phyloP scores from a whole-genome alignment of 2,329 filamentous ascomycete genomes.

The Cadophora gregata region DNA sequence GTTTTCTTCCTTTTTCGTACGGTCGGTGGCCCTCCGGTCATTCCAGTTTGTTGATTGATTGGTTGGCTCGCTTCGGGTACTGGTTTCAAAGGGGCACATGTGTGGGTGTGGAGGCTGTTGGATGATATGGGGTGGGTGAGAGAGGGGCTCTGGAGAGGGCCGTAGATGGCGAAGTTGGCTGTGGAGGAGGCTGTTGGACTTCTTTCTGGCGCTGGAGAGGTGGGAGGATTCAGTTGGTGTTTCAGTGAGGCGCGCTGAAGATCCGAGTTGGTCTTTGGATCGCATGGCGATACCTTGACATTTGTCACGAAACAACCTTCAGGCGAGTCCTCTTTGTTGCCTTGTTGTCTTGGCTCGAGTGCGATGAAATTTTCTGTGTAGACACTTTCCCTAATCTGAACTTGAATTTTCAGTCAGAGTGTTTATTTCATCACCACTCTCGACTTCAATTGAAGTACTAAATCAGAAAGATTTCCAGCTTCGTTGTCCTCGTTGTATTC shows the following conservation, averaged over 20 bases:
- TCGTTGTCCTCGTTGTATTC: not conserved
- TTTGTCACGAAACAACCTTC: not conserved
- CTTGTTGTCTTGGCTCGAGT: not conserved
- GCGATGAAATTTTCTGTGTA: too few relatives aligned
- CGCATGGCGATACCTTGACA: not conserved
- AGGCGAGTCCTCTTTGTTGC: not conserved
- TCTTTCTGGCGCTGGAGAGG: not conserved
- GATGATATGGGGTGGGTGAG: not conserved
- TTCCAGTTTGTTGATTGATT: not conserved
- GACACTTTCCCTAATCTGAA: too few relatives aligned
- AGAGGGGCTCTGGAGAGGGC: not conserved
- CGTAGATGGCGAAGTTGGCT: not conserved
- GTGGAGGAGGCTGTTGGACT: not conserved
- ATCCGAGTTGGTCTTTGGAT: not conserved
- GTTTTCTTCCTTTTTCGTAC: not conserved
- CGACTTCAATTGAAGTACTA: not conserved
- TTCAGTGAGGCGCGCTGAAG: not conserved
- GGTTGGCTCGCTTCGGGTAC: not conserved
- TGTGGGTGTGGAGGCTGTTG: not conserved
- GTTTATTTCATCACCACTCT: too few relatives aligned
- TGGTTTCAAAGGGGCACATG: too few relatives aligned
- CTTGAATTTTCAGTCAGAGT: not conserved
- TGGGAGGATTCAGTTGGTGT: not conserved
- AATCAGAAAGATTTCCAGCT: not conserved
- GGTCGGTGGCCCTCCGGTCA: not conserved